These are phyloP conservation scores for Chlamydomonas sp. DNA, from an alignment of 139 green algal genomes.

Conservation along the genomic window DNA sequence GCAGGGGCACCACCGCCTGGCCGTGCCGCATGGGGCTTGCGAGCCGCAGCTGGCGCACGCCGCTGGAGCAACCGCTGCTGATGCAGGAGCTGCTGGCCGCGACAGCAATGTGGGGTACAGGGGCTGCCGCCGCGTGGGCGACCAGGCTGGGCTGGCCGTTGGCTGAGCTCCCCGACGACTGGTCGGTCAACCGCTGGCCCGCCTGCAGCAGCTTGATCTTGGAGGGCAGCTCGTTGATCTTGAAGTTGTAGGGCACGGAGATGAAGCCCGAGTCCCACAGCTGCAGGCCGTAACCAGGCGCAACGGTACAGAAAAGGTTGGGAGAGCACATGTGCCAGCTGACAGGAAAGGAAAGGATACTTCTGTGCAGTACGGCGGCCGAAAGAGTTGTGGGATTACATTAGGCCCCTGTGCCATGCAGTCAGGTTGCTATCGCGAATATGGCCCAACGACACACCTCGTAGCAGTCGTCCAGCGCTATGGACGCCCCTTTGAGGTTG, in stretches of 20 bases:
- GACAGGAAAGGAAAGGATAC: background rate
- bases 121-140: background rate
- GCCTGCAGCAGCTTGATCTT: conserved; percentile 67
- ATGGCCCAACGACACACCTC: conserved; percentile 61
- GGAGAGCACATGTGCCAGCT: background rate
- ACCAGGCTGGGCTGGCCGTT: conserved; percentile 24
- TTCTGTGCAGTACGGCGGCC: background rate
- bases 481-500: conserved; percentile 76
- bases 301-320: background rate
- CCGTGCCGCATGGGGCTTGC: no score
- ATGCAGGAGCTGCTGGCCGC: background rate
- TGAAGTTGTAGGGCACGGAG: conserved; percentile 93
- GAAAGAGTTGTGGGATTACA: background rate
- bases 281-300: conserved; percentile 15
- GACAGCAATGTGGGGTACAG: background rate
- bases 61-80: no score
- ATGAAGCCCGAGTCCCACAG: conserved; percentile 93
- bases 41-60: no score
- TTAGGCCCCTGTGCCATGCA: no score
- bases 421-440: no score
- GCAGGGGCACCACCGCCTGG: no score
- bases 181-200: conserved; percentile 29
- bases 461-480: conserved; percentile 94
- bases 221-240: conserved; percentile 65
- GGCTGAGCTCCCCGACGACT: background rate